Conservation (phyloP, 176 grass and related monocot genomes). For the Zea luxurians region DNA sequence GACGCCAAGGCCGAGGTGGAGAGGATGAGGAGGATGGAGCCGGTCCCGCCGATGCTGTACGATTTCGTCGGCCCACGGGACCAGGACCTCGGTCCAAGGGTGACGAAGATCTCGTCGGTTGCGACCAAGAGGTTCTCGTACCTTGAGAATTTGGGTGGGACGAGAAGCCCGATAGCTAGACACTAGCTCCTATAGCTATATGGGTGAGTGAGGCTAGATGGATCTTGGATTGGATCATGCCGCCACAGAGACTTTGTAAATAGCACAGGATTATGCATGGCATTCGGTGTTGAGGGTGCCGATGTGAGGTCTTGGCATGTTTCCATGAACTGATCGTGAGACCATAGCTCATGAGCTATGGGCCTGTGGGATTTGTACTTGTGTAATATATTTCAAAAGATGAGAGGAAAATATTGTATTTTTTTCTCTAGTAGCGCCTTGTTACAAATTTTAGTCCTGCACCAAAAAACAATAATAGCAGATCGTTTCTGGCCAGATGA, state of each 20-base stretch:
- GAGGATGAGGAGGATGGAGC: slow-evolving; percentile 51
- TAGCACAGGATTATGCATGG: slow-evolving; percentile 29
- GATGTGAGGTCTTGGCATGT: not conserved
- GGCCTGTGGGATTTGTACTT: not conserved
- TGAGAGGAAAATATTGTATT: not conserved
- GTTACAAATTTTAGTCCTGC: not conserved
- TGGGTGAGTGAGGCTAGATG: slow-evolving; percentile 6
- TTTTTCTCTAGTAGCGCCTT: not conserved
- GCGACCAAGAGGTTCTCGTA: slow-evolving; percentile 46
- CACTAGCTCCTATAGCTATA: slow-evolving; percentile 37
- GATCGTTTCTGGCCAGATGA: too few species aligned
- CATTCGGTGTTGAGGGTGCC: not conserved
- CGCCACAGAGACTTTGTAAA: slow-evolving; percentile 33
- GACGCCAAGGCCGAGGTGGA: slow-evolving; percentile 51
- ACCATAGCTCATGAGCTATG: slow-evolving; percentile 17
- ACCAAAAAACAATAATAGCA: too few species aligned
- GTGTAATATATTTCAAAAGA: not conserved
- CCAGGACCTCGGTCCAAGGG: not conserved
- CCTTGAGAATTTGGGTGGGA: slow-evolving; percentile 47
- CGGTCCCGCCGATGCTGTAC: slow-evolving; percentile 21
- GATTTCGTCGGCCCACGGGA: slow-evolving; percentile 3
- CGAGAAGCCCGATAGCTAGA: slow-evolving; percentile 54
- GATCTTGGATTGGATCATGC: not conserved
- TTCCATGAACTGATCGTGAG: not conserved
- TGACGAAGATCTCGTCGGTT: slow-evolving; percentile 36